Evolutionary conservation across 768 basidiomycete genomes (phyloP).

Genomic region (Dentipellis sp.): DNA sequence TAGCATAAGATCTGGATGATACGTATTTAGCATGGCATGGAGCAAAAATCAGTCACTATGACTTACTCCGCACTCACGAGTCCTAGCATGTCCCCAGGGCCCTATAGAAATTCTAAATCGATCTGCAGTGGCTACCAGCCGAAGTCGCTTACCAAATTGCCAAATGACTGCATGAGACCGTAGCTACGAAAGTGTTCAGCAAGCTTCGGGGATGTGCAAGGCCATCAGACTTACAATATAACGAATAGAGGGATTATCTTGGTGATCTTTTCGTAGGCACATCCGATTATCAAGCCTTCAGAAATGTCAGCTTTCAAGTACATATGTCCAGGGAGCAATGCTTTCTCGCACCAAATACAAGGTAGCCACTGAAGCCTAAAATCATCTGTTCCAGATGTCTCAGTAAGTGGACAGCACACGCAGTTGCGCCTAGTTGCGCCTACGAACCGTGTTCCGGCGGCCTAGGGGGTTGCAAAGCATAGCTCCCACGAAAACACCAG

Average conservation of each 20-base stretch:
- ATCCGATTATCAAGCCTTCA: slow-evolving; percentile 47
- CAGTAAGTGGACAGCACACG: no score
- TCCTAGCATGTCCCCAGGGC: slow-evolving; percentile 65
- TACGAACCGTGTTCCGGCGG: slow-evolving; percentile 45
- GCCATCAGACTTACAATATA: slow-evolving; percentile 39
- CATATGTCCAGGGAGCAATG: background rate
- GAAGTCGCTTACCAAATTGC: slow-evolving; percentile 41
- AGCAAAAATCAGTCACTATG: background rate
- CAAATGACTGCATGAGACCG: slow-evolving; percentile 63
- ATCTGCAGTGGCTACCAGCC: background rate
- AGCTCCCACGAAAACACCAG: slow-evolving; percentile 35
- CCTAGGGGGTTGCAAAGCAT: slow-evolving; percentile 43
- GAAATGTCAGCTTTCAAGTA: background rate
- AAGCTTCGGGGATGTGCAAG: background rate
- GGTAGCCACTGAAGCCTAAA: slow-evolving; percentile 58
- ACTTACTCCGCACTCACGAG: slow-evolving; percentile 58
- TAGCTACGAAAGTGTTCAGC: slow-evolving; percentile 30
- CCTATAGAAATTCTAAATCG: slow-evolving; percentile 26
- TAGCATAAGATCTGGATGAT: slow-evolving; percentile 44
- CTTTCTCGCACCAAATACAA: slow-evolving; percentile 42
- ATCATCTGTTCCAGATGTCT: slow-evolving; percentile 38
- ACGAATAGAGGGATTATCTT: slow-evolving; percentile 57
- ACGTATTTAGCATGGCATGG: background rate
- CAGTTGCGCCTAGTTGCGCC: no score
- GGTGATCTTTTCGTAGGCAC: slow-evolving; percentile 53